Percentiles rank a stretch among this genome's conserved stretches.
phyloP scores from a whole-genome alignment of 768 basidiomycete species.

The Glaciozyma martinii region DNA sequence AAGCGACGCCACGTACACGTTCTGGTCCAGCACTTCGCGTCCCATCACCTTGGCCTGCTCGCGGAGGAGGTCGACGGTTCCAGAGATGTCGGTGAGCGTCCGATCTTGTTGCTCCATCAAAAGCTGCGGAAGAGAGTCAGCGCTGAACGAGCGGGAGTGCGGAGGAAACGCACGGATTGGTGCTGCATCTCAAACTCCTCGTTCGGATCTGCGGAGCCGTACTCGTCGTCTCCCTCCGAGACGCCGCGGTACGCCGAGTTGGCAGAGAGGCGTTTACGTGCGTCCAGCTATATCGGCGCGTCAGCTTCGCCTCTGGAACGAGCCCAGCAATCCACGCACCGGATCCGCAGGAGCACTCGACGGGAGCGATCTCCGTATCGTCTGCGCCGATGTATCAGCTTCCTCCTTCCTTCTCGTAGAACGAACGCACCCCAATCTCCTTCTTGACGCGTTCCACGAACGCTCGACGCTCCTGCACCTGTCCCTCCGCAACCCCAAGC shows the following conservation, averaged over 20 bases:
- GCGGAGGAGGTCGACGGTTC: constrained; percentile 71
- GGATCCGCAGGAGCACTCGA: not conserved
- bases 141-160: constrained; percentile 47
- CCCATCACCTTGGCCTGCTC: constrained; percentile 94
- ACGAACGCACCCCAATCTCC: constrained; percentile 63
- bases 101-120: constrained; percentile 82
- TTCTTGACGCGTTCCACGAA: constrained; percentile 66
- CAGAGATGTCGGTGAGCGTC: constrained; percentile 76
- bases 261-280: constrained; percentile 8
- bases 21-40: constrained; percentile 80
- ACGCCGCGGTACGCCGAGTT: not conserved
- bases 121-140: constrained; percentile 47
- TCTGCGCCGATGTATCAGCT: not conserved
- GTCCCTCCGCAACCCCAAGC: constrained; percentile 70
- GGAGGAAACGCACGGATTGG: constrained; percentile 41
- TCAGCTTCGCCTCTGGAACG: not conserved
- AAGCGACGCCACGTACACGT: constrained; percentile 52
- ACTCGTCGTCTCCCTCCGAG: not conserved
- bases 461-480: constrained; percentile 63
- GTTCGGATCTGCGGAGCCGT: not conserved
- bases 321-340: not conserved
- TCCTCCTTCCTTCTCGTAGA: not conserved
- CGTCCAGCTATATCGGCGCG: not conserved
- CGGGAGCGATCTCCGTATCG: not conserved
- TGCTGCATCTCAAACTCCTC: constrained; percentile 69